phyloP scores from a whole-genome alignment of 1,284 basidiomycete genomes.

The Moesziomyces parantarcticus region DNA sequence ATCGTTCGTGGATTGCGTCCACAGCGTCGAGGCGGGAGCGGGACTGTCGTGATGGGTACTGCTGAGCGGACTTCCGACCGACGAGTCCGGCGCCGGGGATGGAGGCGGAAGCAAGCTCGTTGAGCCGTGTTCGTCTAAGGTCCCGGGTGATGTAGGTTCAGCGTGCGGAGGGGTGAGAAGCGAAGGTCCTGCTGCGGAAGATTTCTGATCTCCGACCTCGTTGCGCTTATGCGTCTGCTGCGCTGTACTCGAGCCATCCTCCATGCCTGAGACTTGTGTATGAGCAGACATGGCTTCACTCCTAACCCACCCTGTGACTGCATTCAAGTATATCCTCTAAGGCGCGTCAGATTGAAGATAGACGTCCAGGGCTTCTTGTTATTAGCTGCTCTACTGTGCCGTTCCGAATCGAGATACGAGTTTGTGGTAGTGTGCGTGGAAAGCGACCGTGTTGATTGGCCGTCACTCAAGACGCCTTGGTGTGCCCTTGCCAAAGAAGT shows the following conservation, averaged over 20 bases:
- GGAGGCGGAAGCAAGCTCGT: conserved; percentile 14
- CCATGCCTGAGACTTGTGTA: background rate
- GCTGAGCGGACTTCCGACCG: conserved; percentile 28
- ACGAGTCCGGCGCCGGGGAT: conserved; percentile 24
- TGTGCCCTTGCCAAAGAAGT: too few relatives aligned
- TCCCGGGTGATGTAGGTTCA: background rate
- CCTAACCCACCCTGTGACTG: background rate
- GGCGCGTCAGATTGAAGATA: background rate
- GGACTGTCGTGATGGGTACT: conserved; percentile 27
- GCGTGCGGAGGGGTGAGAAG: background rate
- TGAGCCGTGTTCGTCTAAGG: conserved; percentile 1
- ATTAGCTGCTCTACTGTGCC: too few relatives aligned
- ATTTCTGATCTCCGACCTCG: too few relatives aligned
- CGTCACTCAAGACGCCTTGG: too few relatives aligned
- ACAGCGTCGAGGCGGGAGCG: conserved; percentile 10
- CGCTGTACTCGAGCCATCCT: background rate
- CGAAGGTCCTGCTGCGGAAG: background rate
- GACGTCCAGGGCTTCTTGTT: too few relatives aligned
- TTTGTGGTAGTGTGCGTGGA: too few relatives aligned
- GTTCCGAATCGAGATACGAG: too few relatives aligned
- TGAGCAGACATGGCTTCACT: background rate
- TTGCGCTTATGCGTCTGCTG: too few relatives aligned
- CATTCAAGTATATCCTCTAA: background rate
- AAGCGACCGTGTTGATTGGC: too few relatives aligned
- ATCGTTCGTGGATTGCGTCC: background rate